Base-by-base conservation (phyloP, 257 asterid genomes). In the Solanum pennellii region DNA sequence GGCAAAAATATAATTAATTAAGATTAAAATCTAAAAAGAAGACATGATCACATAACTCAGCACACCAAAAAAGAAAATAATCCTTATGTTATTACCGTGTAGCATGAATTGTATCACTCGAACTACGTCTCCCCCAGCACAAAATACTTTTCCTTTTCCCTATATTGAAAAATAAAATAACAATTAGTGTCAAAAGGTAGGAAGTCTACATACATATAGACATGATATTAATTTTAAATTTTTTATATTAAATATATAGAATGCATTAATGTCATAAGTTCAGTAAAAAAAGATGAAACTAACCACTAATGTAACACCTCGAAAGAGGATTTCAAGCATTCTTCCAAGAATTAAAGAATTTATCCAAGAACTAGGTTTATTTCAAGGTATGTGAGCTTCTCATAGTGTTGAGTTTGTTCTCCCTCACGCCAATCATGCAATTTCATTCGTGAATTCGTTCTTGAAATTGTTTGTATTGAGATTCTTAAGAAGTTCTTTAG, bases 71-170 rank as follows among this genome's bases (percentile, higher is more conserved):
- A 12, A 44, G 4, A 45, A 16, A 23, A 18, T 9, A 56, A 16
- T 52, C 0, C 31, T 68, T 7, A 7, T 20, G 9, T 76, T 21
- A 39, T 25, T 37, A 87, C 89, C 89, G 27, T 45, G 7, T 44
- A 44, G 7, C 76, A 27, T 41, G 9, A 33, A 29, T 41, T 82
- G 80, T 44, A 87, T 45, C 77, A 62, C 44, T 27, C 72, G 42
- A 2, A 82, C 33, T 68, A 87, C 89, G 33, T 87, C 89, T 42
- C 89, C 89, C 3, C 89, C 89, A 23, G 69, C 89, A 87, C 77
- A 87, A 82, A 87, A 87, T 80, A 86, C 74, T 87, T 87, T 87
- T n/a, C 89, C 89, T 35, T 66, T 82, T 82, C 89, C 89, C 84
- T 77, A 44, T 12, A 25, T 25, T 42, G 39, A 14, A 18, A 44